These are phyloP conservation scores for Monosporozyma yasuniensis DNA, from an alignment of 805 yeast genomes.

Conservation along the genomic window DNA sequence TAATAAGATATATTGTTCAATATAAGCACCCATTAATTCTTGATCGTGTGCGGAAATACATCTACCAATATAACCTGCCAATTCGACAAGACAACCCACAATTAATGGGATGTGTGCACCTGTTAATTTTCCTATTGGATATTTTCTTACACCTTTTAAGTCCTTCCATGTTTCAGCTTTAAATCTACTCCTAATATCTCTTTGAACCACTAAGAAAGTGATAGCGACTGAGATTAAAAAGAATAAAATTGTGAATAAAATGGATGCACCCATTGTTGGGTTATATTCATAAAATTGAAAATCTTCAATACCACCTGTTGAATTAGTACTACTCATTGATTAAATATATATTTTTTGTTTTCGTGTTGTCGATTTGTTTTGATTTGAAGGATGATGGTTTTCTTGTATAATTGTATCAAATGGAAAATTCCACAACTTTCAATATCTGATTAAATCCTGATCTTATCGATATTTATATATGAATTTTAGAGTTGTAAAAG, in stretches of 20 bases:
- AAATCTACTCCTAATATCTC: neutral
- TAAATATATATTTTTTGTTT: too few species aligned
- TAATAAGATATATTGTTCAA: conserved; percentile 21
- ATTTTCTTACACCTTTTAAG: neutral
- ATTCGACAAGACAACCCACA: conserved; percentile 22
- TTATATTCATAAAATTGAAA: too few species aligned
- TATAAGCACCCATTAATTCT: conserved; percentile 12
- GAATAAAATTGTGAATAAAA: conserved; percentile 11
- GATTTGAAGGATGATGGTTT: too few species aligned
- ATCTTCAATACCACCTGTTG: too few species aligned
- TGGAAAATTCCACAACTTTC: too few species aligned
- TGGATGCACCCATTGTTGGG: conserved; percentile 13
- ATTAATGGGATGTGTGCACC: conserved; percentile 19
- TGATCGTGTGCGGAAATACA: conserved; percentile 10
- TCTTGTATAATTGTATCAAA: too few species aligned
- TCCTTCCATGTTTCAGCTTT: conserved; percentile 2
- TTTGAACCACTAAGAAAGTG: neutral
- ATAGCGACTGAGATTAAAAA: conserved; percentile 3
- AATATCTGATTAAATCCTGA: too few species aligned
- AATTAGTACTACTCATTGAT: too few species aligned
- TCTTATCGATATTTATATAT: too few species aligned
- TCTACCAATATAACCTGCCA: conserved; percentile 24
- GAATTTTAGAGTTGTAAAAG: too few species aligned
- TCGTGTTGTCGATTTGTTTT: too few species aligned
- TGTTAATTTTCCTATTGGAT: conserved; percentile 1